phyloP scores from a whole-genome alignment of 805 yeast genomes.

The Candida golubevii region DNA sequence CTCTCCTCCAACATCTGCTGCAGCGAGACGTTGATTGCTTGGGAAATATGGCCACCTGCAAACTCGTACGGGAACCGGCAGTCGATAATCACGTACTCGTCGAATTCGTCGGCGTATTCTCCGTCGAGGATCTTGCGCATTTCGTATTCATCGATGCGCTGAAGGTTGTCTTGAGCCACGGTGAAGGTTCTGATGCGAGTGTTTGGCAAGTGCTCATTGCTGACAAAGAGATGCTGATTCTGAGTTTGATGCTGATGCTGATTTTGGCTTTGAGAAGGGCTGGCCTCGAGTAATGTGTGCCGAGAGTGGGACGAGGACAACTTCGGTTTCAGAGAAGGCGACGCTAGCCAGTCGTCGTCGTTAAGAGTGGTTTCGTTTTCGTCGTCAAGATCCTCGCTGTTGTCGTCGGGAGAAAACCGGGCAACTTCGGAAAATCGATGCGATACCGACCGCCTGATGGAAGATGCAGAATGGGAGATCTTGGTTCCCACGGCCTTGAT shows the following conservation, averaged over 20 bases:
- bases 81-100: slow-evolving; percentile 63
- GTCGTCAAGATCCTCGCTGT: slow-evolving; percentile 12
- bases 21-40: slow-evolving; percentile 74
- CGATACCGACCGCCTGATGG: slow-evolving; percentile 11
- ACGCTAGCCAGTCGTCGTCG: slow-evolving; percentile 17
- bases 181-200: slow-evolving; percentile 28
- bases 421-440: slow-evolving; percentile 11
- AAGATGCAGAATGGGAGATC: slow-evolving; percentile 12
- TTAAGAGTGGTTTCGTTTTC: slow-evolving; percentile 17
- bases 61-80: slow-evolving; percentile 92
- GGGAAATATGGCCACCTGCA: slow-evolving; percentile 86
- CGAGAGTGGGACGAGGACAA: neutral
- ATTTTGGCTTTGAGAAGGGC: neutral
- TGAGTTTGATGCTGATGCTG: neutral
- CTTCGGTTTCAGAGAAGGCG: slow-evolving; percentile 16
- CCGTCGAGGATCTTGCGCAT: slow-evolving; percentile 58
- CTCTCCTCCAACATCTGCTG: slow-evolving; percentile 62
- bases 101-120: slow-evolving; percentile 44
- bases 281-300: neutral
- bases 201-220: slow-evolving; percentile 29
- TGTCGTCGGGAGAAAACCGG: slow-evolving; percentile 11
- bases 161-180: slow-evolving; percentile 54
- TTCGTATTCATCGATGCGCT: slow-evolving; percentile 59
- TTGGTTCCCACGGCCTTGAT: slow-evolving; percentile 13
- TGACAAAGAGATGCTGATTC: slow-evolving; percentile 9